These are phyloP conservation scores for Xylaria castorea DNA, from an alignment of 495 filamentous ascomycete genomes.

Conservation along the genomic window DNA sequence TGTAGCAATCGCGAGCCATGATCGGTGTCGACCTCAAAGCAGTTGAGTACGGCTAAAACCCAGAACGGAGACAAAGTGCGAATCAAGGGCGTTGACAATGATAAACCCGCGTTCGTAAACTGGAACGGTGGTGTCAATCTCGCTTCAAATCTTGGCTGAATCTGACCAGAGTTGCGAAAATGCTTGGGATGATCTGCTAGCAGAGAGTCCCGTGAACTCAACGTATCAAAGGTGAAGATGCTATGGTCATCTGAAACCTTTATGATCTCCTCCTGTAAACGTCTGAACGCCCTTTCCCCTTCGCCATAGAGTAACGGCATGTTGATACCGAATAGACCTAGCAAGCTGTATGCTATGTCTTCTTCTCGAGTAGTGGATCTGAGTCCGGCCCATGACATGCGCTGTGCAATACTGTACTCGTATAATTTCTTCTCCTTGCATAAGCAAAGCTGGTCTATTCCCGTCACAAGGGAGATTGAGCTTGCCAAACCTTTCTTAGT, in stretches of 20 bases:
- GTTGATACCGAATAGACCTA: constrained; percentile 31
- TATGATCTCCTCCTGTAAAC: constrained; percentile 15
- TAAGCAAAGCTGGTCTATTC: constrained; percentile 13
- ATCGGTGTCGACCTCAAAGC: constrained; percentile 30
- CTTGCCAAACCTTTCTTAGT: constrained; percentile 14
- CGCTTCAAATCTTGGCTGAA: constrained; percentile 7
- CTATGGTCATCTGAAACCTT: constrained; percentile 16
- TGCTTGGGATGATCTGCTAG: constrained; percentile 11
- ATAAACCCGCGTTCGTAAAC: constrained; percentile 39
- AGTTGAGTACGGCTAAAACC: constrained; percentile 38
- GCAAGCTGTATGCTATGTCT: constrained; percentile 33
- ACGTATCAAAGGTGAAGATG: constrained; percentile 16
- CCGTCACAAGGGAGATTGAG: constrained; percentile 9
- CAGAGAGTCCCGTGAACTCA: constrained; percentile 1
- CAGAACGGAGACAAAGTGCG: constrained; percentile 39
- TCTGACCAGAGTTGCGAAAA: not conserved
- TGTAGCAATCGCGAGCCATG: constrained; percentile 26
- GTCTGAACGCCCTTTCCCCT: constrained; percentile 24
- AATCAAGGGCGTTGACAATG: constrained; percentile 36
- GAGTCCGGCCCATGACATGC: constrained; percentile 32
- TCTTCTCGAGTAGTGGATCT: constrained; percentile 30
- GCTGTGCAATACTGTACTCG: constrained; percentile 18
- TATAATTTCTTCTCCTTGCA: constrained; percentile 5
- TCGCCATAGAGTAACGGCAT: constrained; percentile 32
- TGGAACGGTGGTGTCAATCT: constrained; percentile 34